These are phyloP conservation scores for Pseudonitzschia multistriata DNA, from an alignment of 108 stramenopile genomes.

Conservation along the genomic window DNA sequence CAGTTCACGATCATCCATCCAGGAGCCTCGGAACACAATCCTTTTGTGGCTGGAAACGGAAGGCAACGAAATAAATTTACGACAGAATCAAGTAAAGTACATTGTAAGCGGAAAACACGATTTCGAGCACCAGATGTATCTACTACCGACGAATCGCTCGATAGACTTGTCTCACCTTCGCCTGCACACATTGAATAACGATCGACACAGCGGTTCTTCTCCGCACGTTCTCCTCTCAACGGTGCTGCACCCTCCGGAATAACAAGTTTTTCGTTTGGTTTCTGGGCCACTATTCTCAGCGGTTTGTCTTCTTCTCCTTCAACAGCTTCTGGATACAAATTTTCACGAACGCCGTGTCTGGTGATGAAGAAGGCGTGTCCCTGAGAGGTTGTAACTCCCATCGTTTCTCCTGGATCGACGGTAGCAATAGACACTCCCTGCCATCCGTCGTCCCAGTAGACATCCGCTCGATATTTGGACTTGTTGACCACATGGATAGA, in stretches of 20 bases:
- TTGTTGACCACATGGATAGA: conserved; percentile 1
- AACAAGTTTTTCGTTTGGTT: conserved; percentile 34
- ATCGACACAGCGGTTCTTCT: conserved; percentile 46
- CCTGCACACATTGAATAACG: conserved; percentile 41
- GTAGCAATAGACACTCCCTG: conserved; percentile 44
- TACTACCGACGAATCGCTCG: no score
- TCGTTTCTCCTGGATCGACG: conserved; percentile 20
- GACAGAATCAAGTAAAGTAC: no score
- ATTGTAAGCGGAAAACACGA: no score
- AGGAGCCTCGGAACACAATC: conserved; percentile 23
- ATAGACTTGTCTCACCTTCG: conserved; percentile 4
- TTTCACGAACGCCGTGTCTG: conserved; percentile 61
- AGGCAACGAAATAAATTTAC: no score
- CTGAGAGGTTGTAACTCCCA: conserved; percentile 16
- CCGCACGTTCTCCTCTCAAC: neutral
- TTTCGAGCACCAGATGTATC: no score
- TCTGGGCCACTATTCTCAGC: conserved; percentile 22
- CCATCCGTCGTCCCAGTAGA: conserved; percentile 60
- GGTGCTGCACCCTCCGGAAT: conserved; percentile 52
- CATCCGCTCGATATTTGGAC: conserved; percentile 43
- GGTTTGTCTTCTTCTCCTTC: conserved; percentile 24
- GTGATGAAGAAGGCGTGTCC: conserved; percentile 63
- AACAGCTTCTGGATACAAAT: conserved; percentile 28
- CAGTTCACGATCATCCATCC: conserved; percentile 74
- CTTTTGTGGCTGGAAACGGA: neutral